A percentile compares a stretch with the other conserved stretches of the same genome.
These are phyloP conservation scores for Isoetes taiwanensis DNA, from an alignment of 75 land plant genomes.

Conservation along the genomic window DNA sequence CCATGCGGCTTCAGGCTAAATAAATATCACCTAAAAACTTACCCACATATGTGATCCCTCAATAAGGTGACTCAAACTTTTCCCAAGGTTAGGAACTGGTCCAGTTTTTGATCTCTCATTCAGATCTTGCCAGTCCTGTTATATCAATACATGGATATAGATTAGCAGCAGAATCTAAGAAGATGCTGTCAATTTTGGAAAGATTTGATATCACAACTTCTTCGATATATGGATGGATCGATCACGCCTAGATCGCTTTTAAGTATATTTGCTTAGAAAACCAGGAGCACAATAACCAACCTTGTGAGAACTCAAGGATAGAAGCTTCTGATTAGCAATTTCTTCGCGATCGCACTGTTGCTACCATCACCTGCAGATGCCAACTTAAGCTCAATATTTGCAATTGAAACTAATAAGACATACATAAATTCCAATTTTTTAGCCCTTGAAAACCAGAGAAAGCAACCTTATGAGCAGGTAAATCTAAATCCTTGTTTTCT, in stretches of 20 bases:
- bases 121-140: constrained; percentile 2
- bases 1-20: no score
- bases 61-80: neutral
- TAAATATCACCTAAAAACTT: neutral
- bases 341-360: constrained; percentile 1
- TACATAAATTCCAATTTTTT: no score
- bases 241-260: no score
- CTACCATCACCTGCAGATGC: neutral
- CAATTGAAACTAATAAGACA: no score
- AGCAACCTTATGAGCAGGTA: neutral
- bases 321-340: constrained; percentile 3
- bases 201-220: no score
- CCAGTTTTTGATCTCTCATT: neutral
- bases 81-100: neutral
- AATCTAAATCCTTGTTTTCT: constrained; percentile 7
- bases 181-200: no score
- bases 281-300: neutral
- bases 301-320: no score
- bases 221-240: no score
- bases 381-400: no score
- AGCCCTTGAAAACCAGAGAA: neutral
- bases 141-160: no score
- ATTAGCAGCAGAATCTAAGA: no score
- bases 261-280: no score
- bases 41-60: neutral